Conservation (phyloP, 345 rosid genomes). For the Hevea brasiliensis region DNA sequence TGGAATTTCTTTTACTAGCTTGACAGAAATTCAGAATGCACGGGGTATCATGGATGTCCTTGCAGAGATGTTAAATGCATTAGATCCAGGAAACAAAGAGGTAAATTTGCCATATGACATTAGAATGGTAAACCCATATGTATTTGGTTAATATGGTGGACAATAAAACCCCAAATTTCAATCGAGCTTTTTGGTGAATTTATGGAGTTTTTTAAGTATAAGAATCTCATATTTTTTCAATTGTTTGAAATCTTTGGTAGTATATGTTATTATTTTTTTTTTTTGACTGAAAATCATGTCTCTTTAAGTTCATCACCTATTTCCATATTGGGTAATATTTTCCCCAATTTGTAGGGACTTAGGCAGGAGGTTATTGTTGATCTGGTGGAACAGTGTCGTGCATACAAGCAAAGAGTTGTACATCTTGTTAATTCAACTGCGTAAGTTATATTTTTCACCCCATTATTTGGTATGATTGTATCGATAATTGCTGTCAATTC, state of each 20-base stretch:
- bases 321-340: slow-evolving; percentile 17
- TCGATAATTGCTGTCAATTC: not conserved
- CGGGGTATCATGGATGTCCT: slow-evolving; percentile 97
- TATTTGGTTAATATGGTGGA: not conserved
- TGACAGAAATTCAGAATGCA: slow-evolving; percentile 98
- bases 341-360: slow-evolving; percentile 49
- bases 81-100: slow-evolving; percentile 89
- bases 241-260: not conserved
- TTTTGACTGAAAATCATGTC: too few species aligned
- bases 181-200: not conserved
- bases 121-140: not conserved
- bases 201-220: not conserved
- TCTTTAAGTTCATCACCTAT: not conserved
- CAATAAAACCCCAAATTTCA: not conserved
- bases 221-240: not conserved
- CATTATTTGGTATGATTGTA: slow-evolving; percentile 3
- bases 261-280: too few species aligned
- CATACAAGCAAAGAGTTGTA: slow-evolving; percentile 95
- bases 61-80: slow-evolving; percentile 94
- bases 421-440: slow-evolving; percentile 96
- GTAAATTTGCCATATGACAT: slow-evolving; percentile 36
- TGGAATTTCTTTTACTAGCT: slow-evolving; percentile 49
- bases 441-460: slow-evolving; percentile 49
- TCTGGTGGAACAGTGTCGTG: slow-evolving; percentile 94
- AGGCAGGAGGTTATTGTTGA: slow-evolving; percentile 97